phyloP scores from a whole-genome alignment of 305 asterid species.

The Plantago coronopus region DNA sequence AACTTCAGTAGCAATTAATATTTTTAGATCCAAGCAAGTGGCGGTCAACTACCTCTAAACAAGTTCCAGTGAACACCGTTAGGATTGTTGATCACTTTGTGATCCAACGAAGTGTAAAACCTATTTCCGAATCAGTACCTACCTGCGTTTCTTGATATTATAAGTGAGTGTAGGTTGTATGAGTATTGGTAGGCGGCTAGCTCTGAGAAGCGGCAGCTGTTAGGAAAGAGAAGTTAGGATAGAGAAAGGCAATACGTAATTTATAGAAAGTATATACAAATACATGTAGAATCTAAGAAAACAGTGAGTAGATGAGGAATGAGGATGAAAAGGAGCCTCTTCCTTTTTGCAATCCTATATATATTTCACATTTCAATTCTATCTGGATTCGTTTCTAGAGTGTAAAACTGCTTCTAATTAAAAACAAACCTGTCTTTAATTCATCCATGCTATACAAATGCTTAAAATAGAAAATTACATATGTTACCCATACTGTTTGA shows the following conservation, averaged over 20 bases:
- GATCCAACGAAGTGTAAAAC: slow-evolving; percentile 43
- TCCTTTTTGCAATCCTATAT: too few relatives aligned
- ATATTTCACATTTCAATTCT: too few relatives aligned
- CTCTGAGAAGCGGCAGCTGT: background rate
- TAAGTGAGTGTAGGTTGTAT: slow-evolving; percentile 22
- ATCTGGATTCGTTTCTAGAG: too few relatives aligned
- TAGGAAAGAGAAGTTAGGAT: background rate
- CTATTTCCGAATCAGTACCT: slow-evolving; percentile 31
- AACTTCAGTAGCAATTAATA: too few relatives aligned
- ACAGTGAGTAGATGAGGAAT: too few relatives aligned
- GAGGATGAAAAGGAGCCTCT: too few relatives aligned
- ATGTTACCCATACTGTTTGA: too few relatives aligned
- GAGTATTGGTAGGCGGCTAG: background rate
- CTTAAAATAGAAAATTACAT: too few relatives aligned
- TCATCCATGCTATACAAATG: too few relatives aligned
- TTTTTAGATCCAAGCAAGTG: slow-evolving; percentile 97
- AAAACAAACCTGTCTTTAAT: too few relatives aligned
- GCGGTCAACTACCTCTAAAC: slow-evolving; percentile 60
- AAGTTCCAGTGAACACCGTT: slow-evolving; percentile 75
- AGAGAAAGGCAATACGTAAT: slow-evolving; percentile 11
- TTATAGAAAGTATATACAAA: slow-evolving; percentile 6
- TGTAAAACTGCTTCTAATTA: too few relatives aligned
- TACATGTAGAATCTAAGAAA: background rate
- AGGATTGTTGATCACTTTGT: slow-evolving; percentile 75
- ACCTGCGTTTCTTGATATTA: slow-evolving; percentile 20